Evolutionary conservation across 345 rosid genomes (phyloP).

Genomic region (Salix caprea): DNA sequence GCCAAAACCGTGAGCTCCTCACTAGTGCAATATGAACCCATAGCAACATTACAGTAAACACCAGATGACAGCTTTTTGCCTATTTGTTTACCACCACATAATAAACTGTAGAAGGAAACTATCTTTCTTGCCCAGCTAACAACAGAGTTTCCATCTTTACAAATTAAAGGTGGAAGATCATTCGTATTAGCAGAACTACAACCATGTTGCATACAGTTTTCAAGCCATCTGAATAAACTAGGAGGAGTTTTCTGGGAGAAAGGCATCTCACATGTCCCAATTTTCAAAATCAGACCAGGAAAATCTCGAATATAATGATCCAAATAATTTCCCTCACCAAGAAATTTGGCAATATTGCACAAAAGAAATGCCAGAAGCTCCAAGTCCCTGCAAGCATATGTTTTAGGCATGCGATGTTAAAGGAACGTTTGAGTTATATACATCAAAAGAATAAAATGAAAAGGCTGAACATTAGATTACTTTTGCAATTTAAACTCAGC

Average conservation of each 20-base stretch:
- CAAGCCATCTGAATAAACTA: slow-evolving; percentile 85
- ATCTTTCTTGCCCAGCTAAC: slow-evolving; percentile 79
- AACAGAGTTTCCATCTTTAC: slow-evolving; percentile 62
- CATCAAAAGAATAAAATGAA: neutral
- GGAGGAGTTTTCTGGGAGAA: slow-evolving; percentile 59
- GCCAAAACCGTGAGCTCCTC: slow-evolving; percentile 87
- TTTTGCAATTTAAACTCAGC: too few species aligned
- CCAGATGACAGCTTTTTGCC: slow-evolving; percentile 70
- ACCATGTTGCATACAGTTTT: slow-evolving; percentile 65
- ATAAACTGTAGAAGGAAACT: slow-evolving; percentile 72
- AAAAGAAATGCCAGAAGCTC: slow-evolving; percentile 67
- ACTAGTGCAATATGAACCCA: slow-evolving; percentile 61
- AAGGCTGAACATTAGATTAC: too few species aligned
- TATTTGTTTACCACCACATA: slow-evolving; percentile 66
- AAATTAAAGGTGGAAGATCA: slow-evolving; percentile 72
- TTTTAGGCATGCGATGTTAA: neutral
- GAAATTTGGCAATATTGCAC: slow-evolving; percentile 60
- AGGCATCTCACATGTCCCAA: slow-evolving; percentile 30
- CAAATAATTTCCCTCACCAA: slow-evolving; percentile 68
- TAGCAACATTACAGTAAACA: slow-evolving; percentile 65
- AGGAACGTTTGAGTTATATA: neutral
- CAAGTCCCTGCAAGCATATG: slow-evolving; percentile 57
- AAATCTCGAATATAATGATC: slow-evolving; percentile 92
- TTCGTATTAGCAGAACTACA: slow-evolving; percentile 41
- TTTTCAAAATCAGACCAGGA: slow-evolving; percentile 52